Evolutionary conservation across 345 rosid species (phyloP), one percentile per base, ranked within the genome.

Genomic region (Combretum micranthum): DNA sequence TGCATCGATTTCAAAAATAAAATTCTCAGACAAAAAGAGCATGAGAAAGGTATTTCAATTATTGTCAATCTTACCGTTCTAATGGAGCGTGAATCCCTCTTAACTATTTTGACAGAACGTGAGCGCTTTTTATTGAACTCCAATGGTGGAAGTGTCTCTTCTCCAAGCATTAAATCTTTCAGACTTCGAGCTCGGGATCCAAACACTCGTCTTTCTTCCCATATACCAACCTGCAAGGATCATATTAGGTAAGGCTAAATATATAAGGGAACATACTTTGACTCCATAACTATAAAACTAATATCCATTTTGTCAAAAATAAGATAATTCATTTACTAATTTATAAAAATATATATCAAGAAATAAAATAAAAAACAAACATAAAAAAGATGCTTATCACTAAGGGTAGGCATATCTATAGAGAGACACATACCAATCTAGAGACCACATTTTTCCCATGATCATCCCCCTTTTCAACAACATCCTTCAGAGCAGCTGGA

Each of bases 171-270:
- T 39, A 83, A 69, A 68, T 82, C 96, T 68, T 50, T 83, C 25
- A 89, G 78, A 59, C 79, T 72, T 68, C 57, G 74, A 0, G 88
- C 83, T 62, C 76, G 88, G 3, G 97, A 85, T 55, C 99, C 97
- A 75, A 93, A 93, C 39, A 89, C 97, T 73, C 83, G 83, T 67
- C 97, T 77, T 51, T 93, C 97, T 72, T 89, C 97, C 99, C 99
- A 93, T 77, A 93, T 89, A 63, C 64, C 74, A 44, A 93, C 87
- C 99, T 89, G 56, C 26, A 22, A 62, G 52, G 20, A 57, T 7
- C 1, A 32, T 32, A 7, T 32, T 32, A 32, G 39, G 39, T 32
- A 32, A 5, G 39, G 39, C 39, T 32, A 32, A 32, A 32, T 5
- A 32, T 7, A 32, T 32, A 32, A 25, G 32, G 6, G 32, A 25